These are phyloP conservation scores for Halenospora varia DNA, from an alignment of 495 filamentous ascomycete genomes.

Conservation along the genomic window DNA sequence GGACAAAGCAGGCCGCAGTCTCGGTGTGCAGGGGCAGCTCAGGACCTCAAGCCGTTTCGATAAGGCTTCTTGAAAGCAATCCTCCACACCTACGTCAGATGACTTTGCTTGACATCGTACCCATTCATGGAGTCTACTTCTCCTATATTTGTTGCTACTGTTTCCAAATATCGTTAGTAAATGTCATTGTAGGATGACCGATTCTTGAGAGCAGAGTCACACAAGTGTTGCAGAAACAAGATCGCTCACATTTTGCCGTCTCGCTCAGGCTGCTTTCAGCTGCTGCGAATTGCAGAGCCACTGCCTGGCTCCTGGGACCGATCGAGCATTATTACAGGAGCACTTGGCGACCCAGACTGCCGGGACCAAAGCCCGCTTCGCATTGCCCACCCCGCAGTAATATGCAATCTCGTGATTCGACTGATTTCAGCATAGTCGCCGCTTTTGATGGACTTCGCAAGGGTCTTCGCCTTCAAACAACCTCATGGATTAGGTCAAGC, in stretches of 20 bases:
- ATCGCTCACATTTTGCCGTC: too few relatives aligned
- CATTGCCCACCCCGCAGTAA: not conserved
- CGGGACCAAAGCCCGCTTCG: not conserved
- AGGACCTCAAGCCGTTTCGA: not conserved
- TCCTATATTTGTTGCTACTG: too few relatives aligned
- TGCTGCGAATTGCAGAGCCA: not conserved
- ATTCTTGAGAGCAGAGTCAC: too few relatives aligned
- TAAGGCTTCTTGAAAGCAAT: not conserved
- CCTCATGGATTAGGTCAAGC: too few relatives aligned
- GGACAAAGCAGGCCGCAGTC: not conserved
- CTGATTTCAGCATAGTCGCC: not conserved
- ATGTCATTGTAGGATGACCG: too few relatives aligned
- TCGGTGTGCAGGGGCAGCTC: not conserved
- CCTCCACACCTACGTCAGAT: not conserved
- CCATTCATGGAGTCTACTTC: too few relatives aligned
- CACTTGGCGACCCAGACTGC: not conserved
- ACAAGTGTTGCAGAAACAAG: too few relatives aligned
- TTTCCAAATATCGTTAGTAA: too few relatives aligned
- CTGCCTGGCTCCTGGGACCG: not conserved
- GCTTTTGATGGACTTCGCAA: not conserved
- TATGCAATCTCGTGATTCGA: not conserved
- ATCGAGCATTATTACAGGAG: not conserved
- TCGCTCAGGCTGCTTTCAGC: too few relatives aligned
- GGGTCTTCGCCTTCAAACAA: too few relatives aligned
- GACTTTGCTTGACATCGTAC: not conserved